These are phyloP conservation scores for Elsinoe australis DNA, from an alignment of 2,329 filamentous ascomycete species.

Conservation along the genomic window DNA sequence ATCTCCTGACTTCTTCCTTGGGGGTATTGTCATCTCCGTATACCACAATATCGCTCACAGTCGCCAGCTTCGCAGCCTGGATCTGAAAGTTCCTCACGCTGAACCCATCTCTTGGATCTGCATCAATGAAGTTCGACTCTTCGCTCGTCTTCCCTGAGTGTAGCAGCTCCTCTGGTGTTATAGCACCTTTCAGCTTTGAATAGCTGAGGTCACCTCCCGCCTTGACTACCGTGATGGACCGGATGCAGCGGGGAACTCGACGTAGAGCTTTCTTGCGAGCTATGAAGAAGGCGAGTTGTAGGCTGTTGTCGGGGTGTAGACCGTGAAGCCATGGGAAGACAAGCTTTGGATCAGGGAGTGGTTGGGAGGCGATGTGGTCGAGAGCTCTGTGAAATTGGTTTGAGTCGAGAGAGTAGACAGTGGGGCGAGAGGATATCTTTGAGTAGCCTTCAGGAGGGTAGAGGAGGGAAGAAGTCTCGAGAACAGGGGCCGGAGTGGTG, in stretches of 20 bases:
- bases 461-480: conserved; percentile 60
- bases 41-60: conserved; percentile 83
- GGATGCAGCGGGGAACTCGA: conserved; percentile 65
- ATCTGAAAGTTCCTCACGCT: conserved; percentile 97
- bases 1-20: conserved; percentile 56
- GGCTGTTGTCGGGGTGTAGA: conserved; percentile 76
- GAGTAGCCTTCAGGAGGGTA: conserved; percentile 62
- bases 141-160: conserved; percentile 39
- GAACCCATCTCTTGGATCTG: conserved; percentile 83
- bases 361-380: conserved; percentile 67
- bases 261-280: conserved; percentile 64
- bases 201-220: conserved; percentile 69
- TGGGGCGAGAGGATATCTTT: conserved; percentile 49
- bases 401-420: conserved; percentile 65
- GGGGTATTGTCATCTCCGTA: conserved; percentile 67
- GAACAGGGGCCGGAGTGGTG: conserved; percentile 47
- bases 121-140: conserved; percentile 62
- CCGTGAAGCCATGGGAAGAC: conserved; percentile 98
- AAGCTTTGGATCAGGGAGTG: conserved; percentile 72
- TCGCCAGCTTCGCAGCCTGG: conserved; percentile 78
- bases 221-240: conserved; percentile 80
- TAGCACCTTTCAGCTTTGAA: conserved; percentile 76
- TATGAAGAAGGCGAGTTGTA: conserved; percentile 85
- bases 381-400: conserved; percentile 63
- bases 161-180: conserved; percentile 74